Evolutionary conservation across 371 early-diverging fungal genomes (phyloP).

Genomic region (Nematocida displodere): DNA sequence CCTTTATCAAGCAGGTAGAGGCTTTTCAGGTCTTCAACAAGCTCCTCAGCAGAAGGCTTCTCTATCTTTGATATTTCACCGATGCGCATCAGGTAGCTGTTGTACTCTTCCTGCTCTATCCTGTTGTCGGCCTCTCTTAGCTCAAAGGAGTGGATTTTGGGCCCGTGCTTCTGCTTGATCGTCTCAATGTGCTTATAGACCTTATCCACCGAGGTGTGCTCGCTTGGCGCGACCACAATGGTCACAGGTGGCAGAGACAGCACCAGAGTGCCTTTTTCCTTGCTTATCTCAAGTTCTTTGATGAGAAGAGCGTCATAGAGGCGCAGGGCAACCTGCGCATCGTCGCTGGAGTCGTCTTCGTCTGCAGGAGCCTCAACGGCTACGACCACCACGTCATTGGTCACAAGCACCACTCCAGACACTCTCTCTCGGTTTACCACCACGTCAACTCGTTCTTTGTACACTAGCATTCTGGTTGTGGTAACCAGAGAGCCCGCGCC

Average conservation of each 20-base stretch:
- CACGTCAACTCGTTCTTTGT: slow-evolving; percentile 27
- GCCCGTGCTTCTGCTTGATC: neutral
- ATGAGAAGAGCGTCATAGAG: slow-evolving; percentile 33
- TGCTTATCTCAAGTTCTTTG: neutral
- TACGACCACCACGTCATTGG: slow-evolving; percentile 30
- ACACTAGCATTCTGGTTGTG: neutral
- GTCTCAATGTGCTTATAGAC: neutral
- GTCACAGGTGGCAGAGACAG: slow-evolving; percentile 24
- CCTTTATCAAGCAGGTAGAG: neutral
- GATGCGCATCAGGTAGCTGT: slow-evolving; percentile 15
- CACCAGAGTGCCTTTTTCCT: slow-evolving; percentile 5
- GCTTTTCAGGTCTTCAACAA: neutral
- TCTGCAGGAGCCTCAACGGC: slow-evolving; percentile 5
- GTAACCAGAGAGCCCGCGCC: slow-evolving; percentile 4
- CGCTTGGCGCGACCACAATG: slow-evolving; percentile 11
- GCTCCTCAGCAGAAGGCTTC: neutral
- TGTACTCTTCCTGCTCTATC: slow-evolving; percentile 1
- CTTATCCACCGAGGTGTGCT: neutral
- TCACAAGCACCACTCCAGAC: slow-evolving; percentile 1
- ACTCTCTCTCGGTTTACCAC: neutral
- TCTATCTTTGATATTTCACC: neutral
- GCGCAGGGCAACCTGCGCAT: too few relatives aligned
- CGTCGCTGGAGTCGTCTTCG: too few relatives aligned
- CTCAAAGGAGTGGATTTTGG: neutral
- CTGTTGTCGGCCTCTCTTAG: neutral